Evolutionary conservation across 306 rosid species (phyloP), one percentile per base, ranked within the genome.

Genomic region (Morella rubra): DNA sequence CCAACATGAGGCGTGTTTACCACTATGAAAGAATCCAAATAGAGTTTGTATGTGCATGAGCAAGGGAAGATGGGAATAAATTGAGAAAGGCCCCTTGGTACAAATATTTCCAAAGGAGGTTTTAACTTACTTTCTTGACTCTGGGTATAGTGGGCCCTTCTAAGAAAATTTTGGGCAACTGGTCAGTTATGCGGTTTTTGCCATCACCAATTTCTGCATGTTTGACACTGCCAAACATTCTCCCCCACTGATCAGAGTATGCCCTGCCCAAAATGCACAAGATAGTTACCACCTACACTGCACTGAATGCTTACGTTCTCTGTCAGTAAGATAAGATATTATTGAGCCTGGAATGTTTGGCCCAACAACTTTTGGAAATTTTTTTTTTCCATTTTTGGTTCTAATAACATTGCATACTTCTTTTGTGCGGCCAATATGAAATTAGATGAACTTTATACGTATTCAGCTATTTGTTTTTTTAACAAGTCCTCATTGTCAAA

Each of bases 381-480:
- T 60, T 37, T 61, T 15, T 4, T 10, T 16, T 5, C n/a, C 32
- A 61, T 27, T 61, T 14, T 32, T 32, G 37, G 37, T 18, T 61
- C 27, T 61, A 13, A 12, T 27, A 13, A 32, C n/a, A 12, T 61
- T 42, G 27, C 27, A 32, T 13, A 22, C 15, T 24, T 61, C 10
- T 61, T 13, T 61, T 32, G 44, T 61, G 32, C n/a, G 0, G 44
- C 68, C 44, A 61, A 19, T 32, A 13, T 27, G 68, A 61, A 55
- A 55, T 19, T 7, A 13, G 44, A 32, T 44, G 13, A 61, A 27
- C 32, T 61, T 60, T 61, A 4, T 61, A n/a, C 15, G 27, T 61
- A 18, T 61, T 71, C 73, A 65, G 60, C 54, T 73, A 52, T 80
- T 11, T 78, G 51, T 77, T 68, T 45, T 45, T 74, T 59, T 58